phyloP scores from a whole-genome alignment of 768 basidiomycete genomes.

The Lentinula aciculospora region DNA sequence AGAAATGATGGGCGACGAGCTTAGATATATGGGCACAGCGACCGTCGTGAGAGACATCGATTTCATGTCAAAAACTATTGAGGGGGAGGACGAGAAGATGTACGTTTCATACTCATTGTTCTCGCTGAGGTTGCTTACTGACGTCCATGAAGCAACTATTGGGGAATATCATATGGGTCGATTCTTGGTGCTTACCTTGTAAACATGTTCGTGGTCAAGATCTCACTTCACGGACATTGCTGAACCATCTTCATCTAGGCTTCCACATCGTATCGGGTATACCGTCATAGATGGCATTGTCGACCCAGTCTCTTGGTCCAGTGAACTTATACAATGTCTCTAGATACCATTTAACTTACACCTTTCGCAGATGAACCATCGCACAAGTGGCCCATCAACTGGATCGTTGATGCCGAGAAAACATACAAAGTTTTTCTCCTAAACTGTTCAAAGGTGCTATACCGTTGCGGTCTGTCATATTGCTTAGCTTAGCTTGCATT shows the following conservation, averaged over 20 bases:
- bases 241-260: slow-evolving; percentile 3
- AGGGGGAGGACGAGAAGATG: slow-evolving; percentile 17
- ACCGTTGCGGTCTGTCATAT: not conserved
- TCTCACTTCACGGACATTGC: not conserved
- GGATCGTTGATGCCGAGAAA: slow-evolving; percentile 15
- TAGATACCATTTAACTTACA: not conserved
- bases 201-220: slow-evolving; percentile 12
- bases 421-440: slow-evolving; percentile 17
- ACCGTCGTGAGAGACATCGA: slow-evolving; percentile 20
- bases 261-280: slow-evolving; percentile 15
- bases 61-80: slow-evolving; percentile 16
- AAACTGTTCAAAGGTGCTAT: slow-evolving; percentile 10
- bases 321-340: slow-evolving; percentile 1
- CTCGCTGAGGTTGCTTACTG: not conserved
- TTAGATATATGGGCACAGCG: slow-evolving; percentile 18
- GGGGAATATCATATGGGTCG: slow-evolving; percentile 18
- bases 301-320: slow-evolving; percentile 17
- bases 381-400: slow-evolving; percentile 18
- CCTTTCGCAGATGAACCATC: slow-evolving; percentile 14
- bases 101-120: not conserved
- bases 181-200: slow-evolving; percentile 19
- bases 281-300: slow-evolving; percentile 18
- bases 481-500: not conserved
- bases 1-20: slow-evolving; percentile 16
- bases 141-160: slow-evolving; percentile 14